Evolutionary conservation across 495 filamentous ascomycete genomes (phyloP).

Genomic region (Penicillium roqueforti): DNA sequence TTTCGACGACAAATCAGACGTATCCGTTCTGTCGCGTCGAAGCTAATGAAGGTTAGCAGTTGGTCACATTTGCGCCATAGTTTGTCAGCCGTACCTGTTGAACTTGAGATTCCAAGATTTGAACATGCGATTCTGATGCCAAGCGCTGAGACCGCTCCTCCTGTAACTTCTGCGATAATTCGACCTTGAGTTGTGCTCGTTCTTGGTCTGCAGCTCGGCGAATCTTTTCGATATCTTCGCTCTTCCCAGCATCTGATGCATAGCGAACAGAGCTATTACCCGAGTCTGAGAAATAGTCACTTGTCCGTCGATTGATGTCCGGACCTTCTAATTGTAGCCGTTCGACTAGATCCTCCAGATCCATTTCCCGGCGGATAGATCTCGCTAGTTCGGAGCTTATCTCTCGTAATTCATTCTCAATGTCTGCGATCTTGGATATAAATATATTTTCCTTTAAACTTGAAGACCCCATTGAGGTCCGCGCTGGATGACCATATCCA

Average conservation of each 20-base stretch:
- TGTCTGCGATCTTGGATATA: constrained; percentile 58
- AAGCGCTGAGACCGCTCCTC: constrained; percentile 74
- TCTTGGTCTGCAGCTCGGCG: constrained; percentile 86
- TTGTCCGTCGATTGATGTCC: constrained; percentile 65
- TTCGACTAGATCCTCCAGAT: constrained; percentile 91
- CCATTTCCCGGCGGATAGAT: constrained; percentile 93
- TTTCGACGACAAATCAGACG: constrained; percentile 41
- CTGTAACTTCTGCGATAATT: constrained; percentile 75
- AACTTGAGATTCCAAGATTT: constrained; percentile 71
- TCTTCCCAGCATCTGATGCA: constrained; percentile 54
- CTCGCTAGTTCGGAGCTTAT: constrained; percentile 88
- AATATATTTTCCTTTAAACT: constrained; percentile 42
- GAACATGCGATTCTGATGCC: constrained; percentile 74
- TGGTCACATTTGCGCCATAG: neutral
- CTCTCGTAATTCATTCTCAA: constrained; percentile 90
- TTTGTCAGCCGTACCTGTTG: constrained; percentile 44
- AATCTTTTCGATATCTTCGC: constrained; percentile 80
- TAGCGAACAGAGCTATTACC: constrained; percentile 82
- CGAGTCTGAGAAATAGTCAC: constrained; percentile 97
- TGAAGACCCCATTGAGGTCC: constrained; percentile 37
- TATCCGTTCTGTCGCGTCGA: constrained; percentile 41
- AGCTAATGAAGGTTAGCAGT: constrained; percentile 28
- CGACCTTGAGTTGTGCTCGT: constrained; percentile 78
- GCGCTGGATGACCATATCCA: constrained; percentile 32
- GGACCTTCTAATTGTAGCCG: constrained; percentile 72